These are phyloP conservation scores for Chlorencoelia australis DNA, from an alignment of 2,329 filamentous ascomycete species.

Conservation along the genomic window DNA sequence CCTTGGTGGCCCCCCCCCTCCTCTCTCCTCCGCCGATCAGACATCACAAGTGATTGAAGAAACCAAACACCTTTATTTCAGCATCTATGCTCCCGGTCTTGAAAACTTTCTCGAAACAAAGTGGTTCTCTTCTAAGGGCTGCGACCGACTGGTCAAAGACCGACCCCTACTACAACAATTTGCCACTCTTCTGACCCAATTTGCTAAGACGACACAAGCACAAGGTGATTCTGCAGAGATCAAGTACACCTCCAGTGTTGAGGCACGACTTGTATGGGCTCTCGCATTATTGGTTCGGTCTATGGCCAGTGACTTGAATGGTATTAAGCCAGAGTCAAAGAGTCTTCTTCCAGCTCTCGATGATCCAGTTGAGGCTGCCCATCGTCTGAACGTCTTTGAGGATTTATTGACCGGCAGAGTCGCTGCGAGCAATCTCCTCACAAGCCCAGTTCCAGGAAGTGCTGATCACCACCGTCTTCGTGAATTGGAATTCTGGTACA, in stretches of 20 bases:
- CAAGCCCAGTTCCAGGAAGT: conserved; percentile 38
- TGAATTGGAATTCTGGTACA: conserved; percentile 75
- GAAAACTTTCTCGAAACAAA: conserved; percentile 70
- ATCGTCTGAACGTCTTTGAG: conserved; percentile 67
- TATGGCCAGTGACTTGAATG: conserved; percentile 23
- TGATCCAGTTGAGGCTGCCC: conserved; percentile 52
- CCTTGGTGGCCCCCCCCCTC: conserved; percentile 47
- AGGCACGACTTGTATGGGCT: conserved; percentile 51
- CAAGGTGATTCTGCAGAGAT: conserved; percentile 42
- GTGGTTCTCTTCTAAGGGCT: conserved; percentile 58
- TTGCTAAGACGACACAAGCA: conserved; percentile 34
- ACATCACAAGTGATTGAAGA: conserved; percentile 46
- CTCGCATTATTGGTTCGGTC: conserved; percentile 37
- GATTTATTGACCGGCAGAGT: conserved; percentile 64
- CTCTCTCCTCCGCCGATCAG: conserved; percentile 36
- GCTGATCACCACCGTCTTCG: conserved; percentile 45
- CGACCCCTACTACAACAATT: conserved; percentile 55
- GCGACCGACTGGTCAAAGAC: conserved; percentile 38
- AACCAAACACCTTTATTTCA: conserved; percentile 61
- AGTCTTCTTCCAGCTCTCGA: conserved; percentile 40
- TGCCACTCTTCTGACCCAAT: conserved; percentile 49
- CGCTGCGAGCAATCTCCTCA: conserved; percentile 47
- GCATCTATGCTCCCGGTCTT: conserved; percentile 65
- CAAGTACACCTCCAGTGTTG: conserved; percentile 42
- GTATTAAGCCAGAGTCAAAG: conserved; percentile 24